Base-by-base conservation (phyloP, 371 early-diverging fungal species). In the Saksenaea vasiformis region DNA sequence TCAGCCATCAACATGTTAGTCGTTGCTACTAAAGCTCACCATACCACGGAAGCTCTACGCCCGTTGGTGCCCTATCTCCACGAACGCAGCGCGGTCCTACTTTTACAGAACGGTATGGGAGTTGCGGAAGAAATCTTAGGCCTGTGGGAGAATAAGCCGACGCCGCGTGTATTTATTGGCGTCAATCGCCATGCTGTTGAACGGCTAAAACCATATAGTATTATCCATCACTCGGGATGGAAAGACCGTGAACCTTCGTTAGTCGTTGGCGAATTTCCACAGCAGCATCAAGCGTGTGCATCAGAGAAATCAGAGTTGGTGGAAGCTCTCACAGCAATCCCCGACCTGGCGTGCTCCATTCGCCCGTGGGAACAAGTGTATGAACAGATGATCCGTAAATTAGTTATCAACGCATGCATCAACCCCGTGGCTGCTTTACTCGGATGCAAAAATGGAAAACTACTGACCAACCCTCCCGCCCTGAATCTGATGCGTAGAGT, bases 91-190 rank as follows among this genome's bases (percentile, higher is more conserved):
- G 74, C 79, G 0, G 73, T 87, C 2, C 60, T 87, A 8, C 64
- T 89, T 55, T 43, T 89, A 47, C 87, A 87, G 60, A 89, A 89
- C 55, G 90, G 90, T 7, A 84, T 88, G 87, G 89, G 89, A 22
- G 67, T 75, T 2, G 70, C 71, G n/a, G 87, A 89, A 22, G 82
- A 85, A 39, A 54, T 87, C 22, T 22, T 47, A 22, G 24, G 22
- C 3, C 11, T 47, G 3, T 47, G 51, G 51, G 11, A 62, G 19
- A 58, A 17, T 17, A 19, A 61, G 37, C 38, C 54, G 28, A 67
- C 71, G 3, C 82, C 86, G 53, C 58, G 71, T 4, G 61, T 87
- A 5, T 75, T 79, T 3, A 68, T 85, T 5, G 86, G 84, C 28
- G 79, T 87, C 1, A 86, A 87, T 57, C 82, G 85, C 1, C 87